Conservation (phyloP, 2,329 filamentous ascomycete species). For the Pseudocercospora pini-densiflorae region DNA sequence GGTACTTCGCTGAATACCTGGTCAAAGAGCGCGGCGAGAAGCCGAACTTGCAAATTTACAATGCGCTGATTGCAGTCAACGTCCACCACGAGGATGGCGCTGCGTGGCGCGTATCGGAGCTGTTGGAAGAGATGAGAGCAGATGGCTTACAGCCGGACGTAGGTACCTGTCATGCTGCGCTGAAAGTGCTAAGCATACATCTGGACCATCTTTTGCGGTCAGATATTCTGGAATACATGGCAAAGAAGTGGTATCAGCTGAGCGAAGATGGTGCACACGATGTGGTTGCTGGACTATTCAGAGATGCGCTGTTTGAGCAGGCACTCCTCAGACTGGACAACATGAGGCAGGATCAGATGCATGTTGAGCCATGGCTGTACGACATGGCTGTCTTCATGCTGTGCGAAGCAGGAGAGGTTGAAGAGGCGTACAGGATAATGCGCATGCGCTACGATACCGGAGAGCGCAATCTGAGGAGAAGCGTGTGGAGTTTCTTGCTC, state of each 20-base stretch:
- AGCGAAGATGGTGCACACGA: conserved; percentile 66
- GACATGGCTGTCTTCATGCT: conserved; percentile 78
- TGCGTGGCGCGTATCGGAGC: conserved; percentile 61
- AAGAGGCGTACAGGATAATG: conserved; percentile 75
- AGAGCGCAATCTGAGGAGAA: conserved; percentile 52
- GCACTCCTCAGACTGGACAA: conserved; percentile 72
- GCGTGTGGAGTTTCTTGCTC: conserved; percentile 73
- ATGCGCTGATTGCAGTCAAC: conserved; percentile 75
- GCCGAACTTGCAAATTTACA: conserved; percentile 68
- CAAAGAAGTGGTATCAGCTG: conserved; percentile 70
- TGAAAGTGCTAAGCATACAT: conserved; percentile 79
- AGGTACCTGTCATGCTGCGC: conserved; percentile 70
- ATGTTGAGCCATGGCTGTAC: conserved; percentile 73
- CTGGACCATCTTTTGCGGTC: conserved; percentile 80
- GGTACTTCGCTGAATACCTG: conserved; percentile 61
- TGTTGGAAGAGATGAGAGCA: conserved; percentile 75
- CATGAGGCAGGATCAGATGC: conserved; percentile 62
- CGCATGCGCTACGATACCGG: conserved; percentile 57
- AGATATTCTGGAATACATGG: conserved; percentile 74
- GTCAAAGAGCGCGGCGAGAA: conserved; percentile 59
- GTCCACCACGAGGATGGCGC: conserved; percentile 67
- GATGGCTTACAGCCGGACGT: conserved; percentile 66
- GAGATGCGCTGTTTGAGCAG: conserved; percentile 82
- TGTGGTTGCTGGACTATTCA: conserved; percentile 73
- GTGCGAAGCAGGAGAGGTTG: conserved; percentile 71